Conservation (phyloP, 1,139 yeast species). For the Zygosaccharomyces sapae region DNA sequence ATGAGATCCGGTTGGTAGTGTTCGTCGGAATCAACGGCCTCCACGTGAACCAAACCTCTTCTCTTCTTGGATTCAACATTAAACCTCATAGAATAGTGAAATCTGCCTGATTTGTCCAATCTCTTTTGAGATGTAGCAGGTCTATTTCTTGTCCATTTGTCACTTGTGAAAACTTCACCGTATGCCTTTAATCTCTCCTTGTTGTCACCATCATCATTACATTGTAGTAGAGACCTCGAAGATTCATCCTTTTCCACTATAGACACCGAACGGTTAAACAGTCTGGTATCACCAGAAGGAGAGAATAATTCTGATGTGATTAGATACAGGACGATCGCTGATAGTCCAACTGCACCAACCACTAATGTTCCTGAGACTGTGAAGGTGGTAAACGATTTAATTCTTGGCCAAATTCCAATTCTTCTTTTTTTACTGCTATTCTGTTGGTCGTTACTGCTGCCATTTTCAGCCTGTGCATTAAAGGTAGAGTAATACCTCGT, state of each 20-base stretch:
- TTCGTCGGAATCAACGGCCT: constrained; percentile 60
- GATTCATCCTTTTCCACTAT: constrained; percentile 63
- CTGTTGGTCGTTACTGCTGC: neutral
- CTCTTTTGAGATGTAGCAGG: constrained; percentile 61
- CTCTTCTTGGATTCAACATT: constrained; percentile 67
- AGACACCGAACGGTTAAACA: constrained; percentile 81
- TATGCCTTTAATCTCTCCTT: constrained; percentile 73
- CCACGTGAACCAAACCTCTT: constrained; percentile 69
- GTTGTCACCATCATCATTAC: constrained; percentile 38
- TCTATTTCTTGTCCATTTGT: constrained; percentile 83
- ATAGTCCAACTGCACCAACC: constrained; percentile 62
- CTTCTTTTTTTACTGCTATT: constrained; percentile 16
- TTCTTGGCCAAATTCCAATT: constrained; percentile 37
- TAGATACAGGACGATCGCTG: constrained; percentile 67
- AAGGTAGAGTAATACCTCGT: constrained; percentile 15
- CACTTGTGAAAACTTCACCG: constrained; percentile 64
- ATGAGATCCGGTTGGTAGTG: constrained; percentile 70
- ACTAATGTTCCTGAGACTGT: constrained; percentile 59
- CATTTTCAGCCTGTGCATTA: constrained; percentile 13
- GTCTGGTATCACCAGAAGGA: constrained; percentile 87
- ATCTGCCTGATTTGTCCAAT: constrained; percentile 67
- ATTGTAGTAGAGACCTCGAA: constrained; percentile 55
- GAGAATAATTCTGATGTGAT: constrained; percentile 73
- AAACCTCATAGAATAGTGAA: constrained; percentile 78
- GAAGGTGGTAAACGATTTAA: constrained; percentile 57